Evolutionary conservation across 2,329 filamentous ascomycete genomes (phyloP), one percentile per base, ranked within the genome.

Genomic region (Penicillium sp.): DNA sequence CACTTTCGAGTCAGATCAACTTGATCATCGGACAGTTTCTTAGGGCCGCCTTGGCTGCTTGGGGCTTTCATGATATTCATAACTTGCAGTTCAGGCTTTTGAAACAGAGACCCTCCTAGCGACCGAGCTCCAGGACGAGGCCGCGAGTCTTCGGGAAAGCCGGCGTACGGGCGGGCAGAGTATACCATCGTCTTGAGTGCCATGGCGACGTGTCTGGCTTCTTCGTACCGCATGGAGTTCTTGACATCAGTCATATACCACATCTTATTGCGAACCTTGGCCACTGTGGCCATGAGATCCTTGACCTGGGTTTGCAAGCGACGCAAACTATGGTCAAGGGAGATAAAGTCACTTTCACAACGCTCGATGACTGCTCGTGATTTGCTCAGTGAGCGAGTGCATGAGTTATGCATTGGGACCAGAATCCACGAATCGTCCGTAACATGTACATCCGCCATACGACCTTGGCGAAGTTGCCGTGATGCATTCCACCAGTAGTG

Each of bases 161-260:
- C 56, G 23, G 45, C 52, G 43, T 46, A 53, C 33, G 57, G 43
- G 33, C 48, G 56, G 13, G 54, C 51, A 75, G 47, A 80, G 75
- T 65, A 80, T 72, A 46, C 83, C 93, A 98, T 97, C 6, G 86
- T 88, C 65, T 93, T 94, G 34, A 98, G 72, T 4, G 91, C 93
- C 44, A 86, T 78, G 4, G 89, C 87, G 32, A 97, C 84, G 50
- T 91, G 87, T 43, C 84, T 83, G 26, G 87, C 88, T 53, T 94
- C 85, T 45, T 93, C 87, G 57, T 96, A 97, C 7, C 83, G 81
- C 33, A 83, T 86, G 3, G 93, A 96, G 56, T 91, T 90, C 47
- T 87, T 84, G 18, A 97, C 90, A 63, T 96, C 89, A 1, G 87
- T 91, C 45, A 93, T 86, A 62, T 94, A 98, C 93, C 93, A 98